These are phyloP conservation scores for Lyophyllum atratum DNA, from an alignment of 768 basidiomycete genomes.

Conservation along the genomic window DNA sequence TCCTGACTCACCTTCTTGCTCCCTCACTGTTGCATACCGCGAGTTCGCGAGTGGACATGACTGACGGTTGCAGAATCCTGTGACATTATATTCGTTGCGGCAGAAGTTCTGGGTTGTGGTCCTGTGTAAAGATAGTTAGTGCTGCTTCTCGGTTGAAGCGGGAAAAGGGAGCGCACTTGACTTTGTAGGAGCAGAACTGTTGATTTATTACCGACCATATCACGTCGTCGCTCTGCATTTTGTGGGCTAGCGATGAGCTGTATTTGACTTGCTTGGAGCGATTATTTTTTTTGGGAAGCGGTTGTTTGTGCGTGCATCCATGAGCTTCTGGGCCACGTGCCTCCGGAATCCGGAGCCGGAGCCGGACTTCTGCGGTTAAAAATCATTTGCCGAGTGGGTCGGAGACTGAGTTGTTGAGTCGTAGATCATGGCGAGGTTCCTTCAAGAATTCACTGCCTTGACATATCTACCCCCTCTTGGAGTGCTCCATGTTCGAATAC, in stretches of 20 bases:
- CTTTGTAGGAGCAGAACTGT: conserved; percentile 99
- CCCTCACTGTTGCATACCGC: conserved; percentile 96
- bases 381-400: no score
- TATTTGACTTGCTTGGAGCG: neutral
- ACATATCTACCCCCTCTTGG: neutral
- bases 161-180: conserved; percentile 69
- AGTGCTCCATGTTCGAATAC: neutral
- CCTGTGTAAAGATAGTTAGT: conserved; percentile 41
- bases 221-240: conserved; percentile 95
- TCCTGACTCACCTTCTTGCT: conserved; percentile 76
- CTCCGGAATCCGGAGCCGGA: no score
- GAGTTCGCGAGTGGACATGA: conserved; percentile 99
- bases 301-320: conserved; percentile 15
- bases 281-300: conserved; percentile 13
- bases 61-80: conserved; percentile 91
- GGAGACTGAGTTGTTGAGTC: no score
- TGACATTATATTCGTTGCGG: conserved; percentile 97
- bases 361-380: no score
- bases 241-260: neutral
- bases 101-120: conserved; percentile 98
- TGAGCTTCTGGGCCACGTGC: neutral
- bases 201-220: conserved; percentile 96
- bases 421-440: no score
- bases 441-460: no score
- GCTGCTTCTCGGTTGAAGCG: neutral